These are phyloP conservation scores for Trichophyton benhamiae DNA, from an alignment of 2,329 filamentous ascomycete species.

Conservation along the genomic window DNA sequence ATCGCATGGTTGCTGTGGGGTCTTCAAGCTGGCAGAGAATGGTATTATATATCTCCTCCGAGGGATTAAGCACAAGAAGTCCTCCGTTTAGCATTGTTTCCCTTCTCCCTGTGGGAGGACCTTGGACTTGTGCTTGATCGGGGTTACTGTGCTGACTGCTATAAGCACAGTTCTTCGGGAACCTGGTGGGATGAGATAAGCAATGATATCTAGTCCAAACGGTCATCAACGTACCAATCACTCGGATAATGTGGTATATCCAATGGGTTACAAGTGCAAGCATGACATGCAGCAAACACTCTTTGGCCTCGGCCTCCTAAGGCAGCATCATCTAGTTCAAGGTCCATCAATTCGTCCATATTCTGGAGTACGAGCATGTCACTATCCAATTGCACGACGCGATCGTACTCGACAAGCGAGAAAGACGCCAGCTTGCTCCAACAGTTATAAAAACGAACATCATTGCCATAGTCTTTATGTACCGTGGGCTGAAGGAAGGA, in stretches of 20 bases:
- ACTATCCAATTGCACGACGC: constrained; percentile 73
- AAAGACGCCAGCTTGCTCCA: constrained; percentile 82
- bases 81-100: constrained; percentile 50
- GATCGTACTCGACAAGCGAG: constrained; percentile 59
- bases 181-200: constrained; percentile 19
- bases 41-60: constrained; percentile 39
- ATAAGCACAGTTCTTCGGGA: constrained; percentile 50
- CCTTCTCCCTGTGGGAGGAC: constrained; percentile 39
- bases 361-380: constrained; percentile 76
- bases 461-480: constrained; percentile 56
- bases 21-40: constrained; percentile 39
- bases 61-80: constrained; percentile 50
- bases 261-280: constrained; percentile 76
- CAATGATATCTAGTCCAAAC: not conserved
- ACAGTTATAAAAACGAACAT: constrained; percentile 78
- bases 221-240: constrained; percentile 44
- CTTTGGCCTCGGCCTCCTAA: constrained; percentile 42
- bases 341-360: constrained; percentile 88
- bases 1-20: constrained; percentile 34
- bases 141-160: constrained; percentile 44
- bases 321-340: constrained; percentile 52
- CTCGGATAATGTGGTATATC: constrained; percentile 65
- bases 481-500: constrained; percentile 58
- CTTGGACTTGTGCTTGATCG: constrained; percentile 39
- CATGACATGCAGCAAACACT: constrained; percentile 73